These are phyloP conservation scores for Melampsora americana DNA, from an alignment of 1,284 basidiomycete genomes.

Conservation along the genomic window DNA sequence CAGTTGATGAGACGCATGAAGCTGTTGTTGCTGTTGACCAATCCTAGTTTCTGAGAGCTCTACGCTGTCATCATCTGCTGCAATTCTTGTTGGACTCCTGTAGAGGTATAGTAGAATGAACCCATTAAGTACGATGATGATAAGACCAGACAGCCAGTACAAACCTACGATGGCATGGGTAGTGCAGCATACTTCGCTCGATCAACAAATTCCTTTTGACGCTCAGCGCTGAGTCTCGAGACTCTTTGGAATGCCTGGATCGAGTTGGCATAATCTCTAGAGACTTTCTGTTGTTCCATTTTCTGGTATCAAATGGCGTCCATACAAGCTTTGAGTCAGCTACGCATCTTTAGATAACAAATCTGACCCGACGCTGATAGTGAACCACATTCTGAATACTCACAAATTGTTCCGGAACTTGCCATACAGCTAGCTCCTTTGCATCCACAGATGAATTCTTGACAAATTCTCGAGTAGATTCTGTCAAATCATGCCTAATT, in stretches of 20 bases:
- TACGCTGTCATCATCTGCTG: slow-evolving; percentile 29
- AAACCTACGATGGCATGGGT: slow-evolving; percentile 62
- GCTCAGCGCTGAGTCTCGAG: slow-evolving; percentile 81
- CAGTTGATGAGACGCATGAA: slow-evolving; percentile 51
- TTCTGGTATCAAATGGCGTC: slow-evolving; percentile 19
- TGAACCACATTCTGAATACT: not conserved
- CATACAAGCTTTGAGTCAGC: too few relatives aligned
- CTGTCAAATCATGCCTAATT: slow-evolving; percentile 70
- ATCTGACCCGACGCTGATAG: too few relatives aligned
- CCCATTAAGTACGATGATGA: not conserved
- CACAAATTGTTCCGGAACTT: slow-evolving; percentile 29
- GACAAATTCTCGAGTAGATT: slow-evolving; percentile 86
- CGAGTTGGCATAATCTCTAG: slow-evolving; percentile 81
- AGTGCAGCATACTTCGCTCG: slow-evolving; percentile 63
- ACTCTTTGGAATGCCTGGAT: slow-evolving; percentile 86
- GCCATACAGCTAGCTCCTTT: slow-evolving; percentile 59
- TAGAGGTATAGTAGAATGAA: slow-evolving; percentile 39
- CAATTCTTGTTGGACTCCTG: slow-evolving; percentile 21
- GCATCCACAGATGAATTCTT: slow-evolving; percentile 89
- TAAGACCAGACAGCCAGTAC: slow-evolving; percentile 53
- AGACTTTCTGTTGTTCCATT: slow-evolving; percentile 43
- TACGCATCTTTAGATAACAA: too few relatives aligned
- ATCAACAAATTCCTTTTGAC: slow-evolving; percentile 77
- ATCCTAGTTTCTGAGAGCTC: slow-evolving; percentile 41
- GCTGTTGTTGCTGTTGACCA: slow-evolving; percentile 50